A percentile compares a stretch with the other conserved stretches of the same genome.
Conservation (phyloP, 768 basidiomycete species). For the Clitopilus hobsonii region DNA sequence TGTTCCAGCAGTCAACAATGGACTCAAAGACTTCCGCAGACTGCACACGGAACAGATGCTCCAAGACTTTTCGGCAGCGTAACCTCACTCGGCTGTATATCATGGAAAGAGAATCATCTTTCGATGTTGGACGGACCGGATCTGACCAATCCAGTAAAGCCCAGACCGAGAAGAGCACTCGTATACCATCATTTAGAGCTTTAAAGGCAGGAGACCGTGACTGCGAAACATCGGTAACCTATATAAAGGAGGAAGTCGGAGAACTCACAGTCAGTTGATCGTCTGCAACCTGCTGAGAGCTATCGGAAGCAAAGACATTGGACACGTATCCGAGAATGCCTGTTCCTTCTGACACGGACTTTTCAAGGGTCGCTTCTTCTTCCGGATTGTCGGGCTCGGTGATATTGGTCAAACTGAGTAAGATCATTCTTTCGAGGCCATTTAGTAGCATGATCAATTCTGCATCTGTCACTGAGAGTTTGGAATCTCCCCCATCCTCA, state of each 20-base stretch:
- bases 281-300: constrained; percentile 34
- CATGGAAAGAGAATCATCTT: constrained; percentile 63
- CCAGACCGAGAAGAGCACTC: constrained; percentile 78
- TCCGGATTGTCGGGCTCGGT: constrained; percentile 52
- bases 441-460: constrained; percentile 84
- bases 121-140: constrained; percentile 41
- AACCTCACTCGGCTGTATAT: constrained; percentile 62
- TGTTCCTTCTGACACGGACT: constrained; percentile 44
- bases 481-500: constrained; percentile 37
- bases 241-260: constrained; percentile 1
- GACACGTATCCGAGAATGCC: constrained; percentile 89
- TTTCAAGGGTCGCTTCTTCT: constrained; percentile 49
- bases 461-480: constrained; percentile 56
- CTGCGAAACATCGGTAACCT: constrained; percentile 29
- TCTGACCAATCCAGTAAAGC: constrained; percentile 48
- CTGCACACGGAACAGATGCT: constrained; percentile 79
- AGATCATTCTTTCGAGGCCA: constrained; percentile 75
- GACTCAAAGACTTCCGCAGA: constrained; percentile 81
- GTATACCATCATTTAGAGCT: constrained; percentile 76
- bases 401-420: constrained; percentile 59
- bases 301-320: constrained; percentile 84
- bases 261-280: constrained; percentile 55
- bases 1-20: constrained; percentile 78
- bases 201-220: constrained; percentile 70
- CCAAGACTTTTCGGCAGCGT: constrained; percentile 75